phyloP scores from a whole-genome alignment of 495 filamentous ascomycete species.

The Bacidia gigantensis region DNA sequence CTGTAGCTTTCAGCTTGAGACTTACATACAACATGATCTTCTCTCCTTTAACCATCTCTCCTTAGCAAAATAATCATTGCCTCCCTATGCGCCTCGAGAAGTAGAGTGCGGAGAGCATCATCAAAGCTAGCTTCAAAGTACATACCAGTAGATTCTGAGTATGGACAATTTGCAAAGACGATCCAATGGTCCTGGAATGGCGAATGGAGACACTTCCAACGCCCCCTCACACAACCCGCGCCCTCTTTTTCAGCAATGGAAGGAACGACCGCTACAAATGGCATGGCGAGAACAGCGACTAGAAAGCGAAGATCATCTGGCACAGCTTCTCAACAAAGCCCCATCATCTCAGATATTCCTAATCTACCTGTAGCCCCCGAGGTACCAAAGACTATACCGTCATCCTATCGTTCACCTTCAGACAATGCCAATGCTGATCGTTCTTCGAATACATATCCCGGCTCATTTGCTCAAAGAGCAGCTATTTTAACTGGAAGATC shows the following conservation, averaged over 20 bases:
- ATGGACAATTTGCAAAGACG: not conserved
- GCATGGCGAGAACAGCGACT: slow-evolving; percentile 26
- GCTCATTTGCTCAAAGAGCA: slow-evolving; percentile 19
- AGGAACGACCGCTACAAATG: slow-evolving; percentile 23
- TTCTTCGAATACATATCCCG: slow-evolving; percentile 6
- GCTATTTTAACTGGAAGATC: slow-evolving; percentile 10
- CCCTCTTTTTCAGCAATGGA: slow-evolving; percentile 10
- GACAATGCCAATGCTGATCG: slow-evolving; percentile 23
- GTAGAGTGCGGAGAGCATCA: not conserved
- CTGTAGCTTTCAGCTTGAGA: too few species aligned
- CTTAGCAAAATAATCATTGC: not conserved
- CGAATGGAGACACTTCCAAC: slow-evolving; percentile 1
- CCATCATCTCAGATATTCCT: not conserved
- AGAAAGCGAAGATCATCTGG: slow-evolving; percentile 24
- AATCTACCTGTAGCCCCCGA: slow-evolving; percentile 43
- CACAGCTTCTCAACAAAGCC: slow-evolving; percentile 12
- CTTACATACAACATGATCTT: too few species aligned
- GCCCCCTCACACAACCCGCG: slow-evolving; percentile 10
- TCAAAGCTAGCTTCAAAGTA: not conserved
- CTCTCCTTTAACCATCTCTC: not conserved
- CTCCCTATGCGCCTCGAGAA: not conserved
- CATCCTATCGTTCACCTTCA: slow-evolving; percentile 43
- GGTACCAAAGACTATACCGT: slow-evolving; percentile 41
- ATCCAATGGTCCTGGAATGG: not conserved
- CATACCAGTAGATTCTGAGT: not conserved